Base-by-base conservation (phyloP, 2,329 filamentous ascomycete species). In the Cladosporium phlei region DNA sequence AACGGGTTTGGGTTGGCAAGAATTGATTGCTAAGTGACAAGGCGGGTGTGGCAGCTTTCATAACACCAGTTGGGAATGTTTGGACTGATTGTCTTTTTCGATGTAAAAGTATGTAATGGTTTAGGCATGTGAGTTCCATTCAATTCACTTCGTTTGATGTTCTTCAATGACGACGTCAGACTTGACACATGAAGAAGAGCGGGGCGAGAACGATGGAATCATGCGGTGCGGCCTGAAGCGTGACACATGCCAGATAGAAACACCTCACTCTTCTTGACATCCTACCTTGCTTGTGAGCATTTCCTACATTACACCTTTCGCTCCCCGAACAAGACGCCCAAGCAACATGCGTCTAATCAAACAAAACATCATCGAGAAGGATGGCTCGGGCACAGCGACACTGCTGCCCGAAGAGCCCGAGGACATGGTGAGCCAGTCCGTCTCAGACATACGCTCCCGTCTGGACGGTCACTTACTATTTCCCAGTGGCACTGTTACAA, bases 401-500 rank as follows among this genome's bases (percentile, higher is more conserved):
- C 70, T 88, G 45, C 74, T 80, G 50, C 84, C 84, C 2, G 82
- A 86, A 65, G 83, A 86, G 63, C 80, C 83, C 40, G 84, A 87
- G 67, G 84, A 88, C 57, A 87, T 88, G 83, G 80, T 82, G 70
- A 53, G 58, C 52, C 22, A 46, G 51, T 51, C 45, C 25, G 32
- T 40, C 34, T 44, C 45, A 48, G 38, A 10, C 7, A 32, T 9
- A 22, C n/a, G 17, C 21, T 12, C 45, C 37, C 25, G 40, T 38
- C 33, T 30, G 33, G 19, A 33, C 47, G 14, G 32, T 21, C 17
- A 29, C 39, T 43, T 7, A 43, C 37, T 46, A 14, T 14, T 22
- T 22, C 20, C 27, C 48, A 83, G 80, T 88, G 84, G 84, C 83
- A 86, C 61, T 79, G 80, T 53, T 86, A 83, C 71, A 87, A 88